Conservation (phyloP, 176 grass and related monocot species). For the Poa annua region DNA sequence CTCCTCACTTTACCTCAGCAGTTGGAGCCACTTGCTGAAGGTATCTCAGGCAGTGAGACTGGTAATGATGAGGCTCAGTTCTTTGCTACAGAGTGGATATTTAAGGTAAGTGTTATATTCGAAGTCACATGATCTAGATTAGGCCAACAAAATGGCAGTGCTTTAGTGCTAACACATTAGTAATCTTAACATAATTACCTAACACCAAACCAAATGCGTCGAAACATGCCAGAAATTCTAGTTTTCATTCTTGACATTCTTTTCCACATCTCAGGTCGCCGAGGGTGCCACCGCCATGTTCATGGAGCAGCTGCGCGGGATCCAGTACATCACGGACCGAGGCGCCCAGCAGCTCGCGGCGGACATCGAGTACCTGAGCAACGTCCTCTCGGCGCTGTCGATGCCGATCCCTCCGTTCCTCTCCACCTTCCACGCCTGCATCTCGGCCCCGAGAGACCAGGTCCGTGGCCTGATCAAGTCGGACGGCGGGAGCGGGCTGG, state of each 20-base stretch:
- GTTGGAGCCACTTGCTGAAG: slow-evolving; percentile 90
- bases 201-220: background rate
- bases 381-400: slow-evolving; percentile 85
- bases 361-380: slow-evolving; percentile 93
- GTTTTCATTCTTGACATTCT: background rate
- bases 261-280: slow-evolving; percentile 60
- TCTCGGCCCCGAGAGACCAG: slow-evolving; percentile 82
- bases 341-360: slow-evolving; percentile 83
- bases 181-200: background rate
- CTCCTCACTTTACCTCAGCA: slow-evolving; percentile 97
- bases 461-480: slow-evolving; percentile 63
- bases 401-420: slow-evolving; percentile 91
- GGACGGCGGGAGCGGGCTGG: slow-evolving; percentile 66
- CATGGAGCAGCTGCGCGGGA: slow-evolving; percentile 94
- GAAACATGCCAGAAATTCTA: background rate
- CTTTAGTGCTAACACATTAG: background rate
- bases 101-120: slow-evolving; percentile 70
- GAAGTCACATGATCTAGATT: background rate
- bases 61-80: slow-evolving; percentile 91
- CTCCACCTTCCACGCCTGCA: slow-evolving; percentile 68
- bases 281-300: slow-evolving; percentile 88
- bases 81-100: slow-evolving; percentile 98
- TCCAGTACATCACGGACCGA: slow-evolving; percentile 82
- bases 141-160: background rate
- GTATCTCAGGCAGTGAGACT: slow-evolving; percentile 68